Conservation (phyloP, 2,329 filamentous ascomycete genomes). For the Cytospora paraplurivora region DNA sequence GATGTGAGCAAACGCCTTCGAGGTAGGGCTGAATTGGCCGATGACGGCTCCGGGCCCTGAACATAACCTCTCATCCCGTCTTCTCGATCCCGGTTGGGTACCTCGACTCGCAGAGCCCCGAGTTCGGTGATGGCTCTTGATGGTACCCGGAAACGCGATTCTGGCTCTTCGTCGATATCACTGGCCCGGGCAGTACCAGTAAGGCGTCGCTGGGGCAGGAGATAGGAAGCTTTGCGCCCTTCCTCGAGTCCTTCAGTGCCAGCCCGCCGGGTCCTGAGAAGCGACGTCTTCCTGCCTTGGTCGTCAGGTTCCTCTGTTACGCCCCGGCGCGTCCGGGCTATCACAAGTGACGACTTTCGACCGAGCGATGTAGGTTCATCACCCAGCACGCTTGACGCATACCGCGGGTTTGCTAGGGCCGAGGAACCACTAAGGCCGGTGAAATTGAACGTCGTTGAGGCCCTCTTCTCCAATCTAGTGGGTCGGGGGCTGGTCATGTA, state of each 20-base stretch:
- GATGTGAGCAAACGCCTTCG: constrained; percentile 56
- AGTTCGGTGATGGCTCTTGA: constrained; percentile 62
- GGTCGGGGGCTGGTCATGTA: constrained; percentile 48
- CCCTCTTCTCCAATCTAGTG: constrained; percentile 57
- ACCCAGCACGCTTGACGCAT: constrained; percentile 35
- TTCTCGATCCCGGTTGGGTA: constrained; percentile 31
- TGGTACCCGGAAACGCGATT: constrained; percentile 54
- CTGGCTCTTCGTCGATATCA: constrained; percentile 52
- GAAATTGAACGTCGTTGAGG: constrained; percentile 39
- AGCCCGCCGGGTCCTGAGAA: constrained; percentile 49
- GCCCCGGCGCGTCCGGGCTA: constrained; percentile 47
- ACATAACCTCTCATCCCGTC: constrained; percentile 13
- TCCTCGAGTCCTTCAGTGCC: constrained; percentile 54
- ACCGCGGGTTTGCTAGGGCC: constrained; percentile 50
- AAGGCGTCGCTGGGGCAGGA: constrained; percentile 49
- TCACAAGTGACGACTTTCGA: constrained; percentile 56
- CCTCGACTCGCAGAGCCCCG: constrained; percentile 45
- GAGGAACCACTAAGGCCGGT: constrained; percentile 39
- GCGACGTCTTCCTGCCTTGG: constrained; percentile 45
- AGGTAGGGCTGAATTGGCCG: constrained; percentile 51
- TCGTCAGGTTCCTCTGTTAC: constrained; percentile 54
- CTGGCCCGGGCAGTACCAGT: constrained; percentile 35
- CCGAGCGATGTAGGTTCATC: constrained; percentile 38
- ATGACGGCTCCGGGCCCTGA: constrained; percentile 39
- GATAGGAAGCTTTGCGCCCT: constrained; percentile 46